A percentile compares a stretch with the other conserved stretches of the same genome.
These are phyloP conservation scores for Alternaria ventricosa DNA, from an alignment of 2,329 filamentous ascomycete species.

Conservation along the genomic window DNA sequence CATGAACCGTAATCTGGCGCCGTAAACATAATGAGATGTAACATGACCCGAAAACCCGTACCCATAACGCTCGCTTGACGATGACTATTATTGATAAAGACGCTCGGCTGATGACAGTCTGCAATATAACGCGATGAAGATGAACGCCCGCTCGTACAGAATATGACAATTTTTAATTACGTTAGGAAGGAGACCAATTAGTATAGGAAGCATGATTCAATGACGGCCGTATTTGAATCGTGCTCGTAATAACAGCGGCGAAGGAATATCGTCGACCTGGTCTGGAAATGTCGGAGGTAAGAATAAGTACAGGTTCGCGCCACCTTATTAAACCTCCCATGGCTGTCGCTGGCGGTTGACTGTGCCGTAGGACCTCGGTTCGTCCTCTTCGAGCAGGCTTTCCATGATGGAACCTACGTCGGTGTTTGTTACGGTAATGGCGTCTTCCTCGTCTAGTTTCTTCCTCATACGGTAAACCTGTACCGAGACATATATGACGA, in stretches of 20 bases:
- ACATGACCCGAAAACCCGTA: not conserved
- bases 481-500: slow-evolving; percentile 59
- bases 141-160: not conserved
- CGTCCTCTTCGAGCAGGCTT: slow-evolving; percentile 46
- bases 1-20: not conserved
- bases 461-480: slow-evolving; percentile 41
- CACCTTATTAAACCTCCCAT: slow-evolving; percentile 15
- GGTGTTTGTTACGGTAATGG: slow-evolving; percentile 69
- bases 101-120: not conserved
- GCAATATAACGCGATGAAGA: not conserved
- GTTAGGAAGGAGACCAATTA: not conserved
- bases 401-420: slow-evolving; percentile 69
- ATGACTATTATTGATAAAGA: not conserved
- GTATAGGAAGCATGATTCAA: not conserved
- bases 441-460: slow-evolving; percentile 44
- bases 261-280: not conserved
- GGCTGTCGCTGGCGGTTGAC: slow-evolving; percentile 22
- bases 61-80: not conserved
- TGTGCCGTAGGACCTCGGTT: slow-evolving; percentile 36
- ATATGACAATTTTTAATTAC: not conserved
- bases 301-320: too few species aligned
- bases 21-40: not conserved
- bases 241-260: not conserved
- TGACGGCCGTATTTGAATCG: not conserved
- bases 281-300: not conserved